Conservation (phyloP, 805 yeast genomes). For the Candida broadrunensis region DNA sequence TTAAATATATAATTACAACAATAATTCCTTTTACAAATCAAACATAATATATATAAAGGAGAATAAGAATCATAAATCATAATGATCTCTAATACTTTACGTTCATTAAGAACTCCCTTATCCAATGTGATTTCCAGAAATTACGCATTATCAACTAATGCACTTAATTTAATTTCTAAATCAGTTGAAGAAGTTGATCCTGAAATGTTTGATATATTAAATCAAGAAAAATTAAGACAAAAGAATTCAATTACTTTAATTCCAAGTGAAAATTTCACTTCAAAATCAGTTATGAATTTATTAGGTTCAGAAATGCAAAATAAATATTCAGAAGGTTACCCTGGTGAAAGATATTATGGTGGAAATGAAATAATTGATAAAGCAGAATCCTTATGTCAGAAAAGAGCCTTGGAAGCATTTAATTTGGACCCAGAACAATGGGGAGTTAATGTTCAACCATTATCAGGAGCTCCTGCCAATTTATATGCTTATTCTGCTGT, state of each 20-base stretch:
- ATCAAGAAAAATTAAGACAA: slow-evolving; percentile 87
- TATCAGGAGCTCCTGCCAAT: slow-evolving; percentile 98
- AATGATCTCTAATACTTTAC: slow-evolving; percentile 30
- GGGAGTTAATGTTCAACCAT: slow-evolving; percentile 98
- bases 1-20: neutral
- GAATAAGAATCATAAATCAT: too few relatives aligned
- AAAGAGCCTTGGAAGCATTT: slow-evolving; percentile 92
- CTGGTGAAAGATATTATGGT: slow-evolving; percentile 98
- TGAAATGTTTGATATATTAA: slow-evolving; percentile 68
- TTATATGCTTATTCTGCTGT: slow-evolving; percentile 94
- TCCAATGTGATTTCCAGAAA: slow-evolving; percentile 12
- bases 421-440: slow-evolving; percentile 74
- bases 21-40: neutral
- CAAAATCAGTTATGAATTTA: slow-evolving; percentile 93
- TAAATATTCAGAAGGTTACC: slow-evolving; percentile 98
- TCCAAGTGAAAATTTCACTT: slow-evolving; percentile 96
- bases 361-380: slow-evolving; percentile 97
- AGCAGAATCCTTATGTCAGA: slow-evolving; percentile 88
- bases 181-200: slow-evolving; percentile 71
- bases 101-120: slow-evolving; percentile 21
- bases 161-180: slow-evolving; percentile 51
- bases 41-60: too few relatives aligned
- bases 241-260: slow-evolving; percentile 89
- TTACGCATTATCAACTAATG: slow-evolving; percentile 66
- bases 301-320: slow-evolving; percentile 97